phyloP scores from a whole-genome alignment of 345 rosid genomes.

The Raphanus raphanistrum region DNA sequence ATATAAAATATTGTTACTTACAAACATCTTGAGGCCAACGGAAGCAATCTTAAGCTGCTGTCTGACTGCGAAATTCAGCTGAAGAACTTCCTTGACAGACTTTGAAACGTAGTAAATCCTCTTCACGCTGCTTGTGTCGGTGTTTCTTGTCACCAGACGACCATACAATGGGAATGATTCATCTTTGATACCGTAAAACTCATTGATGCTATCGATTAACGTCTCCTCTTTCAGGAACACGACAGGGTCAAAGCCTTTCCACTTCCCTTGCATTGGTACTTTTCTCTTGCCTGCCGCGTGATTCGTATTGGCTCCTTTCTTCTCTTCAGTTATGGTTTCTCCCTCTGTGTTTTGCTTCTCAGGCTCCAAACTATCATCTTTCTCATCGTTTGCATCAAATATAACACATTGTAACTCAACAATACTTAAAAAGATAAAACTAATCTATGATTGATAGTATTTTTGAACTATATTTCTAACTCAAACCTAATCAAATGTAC shows the following conservation, averaged over 20 bases:
- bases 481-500: too few relatives aligned
- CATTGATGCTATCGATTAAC: conserved; percentile 60
- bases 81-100: conserved; percentile 73
- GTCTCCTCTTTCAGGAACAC: conserved; percentile 73
- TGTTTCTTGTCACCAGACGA: conserved; percentile 82
- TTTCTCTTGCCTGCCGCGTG: conserved; percentile 63
- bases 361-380: conserved; percentile 28
- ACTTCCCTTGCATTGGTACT: conserved; percentile 85
- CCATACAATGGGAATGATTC: conserved; percentile 67
- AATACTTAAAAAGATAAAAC: too few relatives aligned
- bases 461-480: too few relatives aligned
- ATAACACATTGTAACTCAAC: too few relatives aligned
- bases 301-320: conserved; percentile 41
- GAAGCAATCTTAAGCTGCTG: too few relatives aligned
- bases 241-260: conserved; percentile 95
- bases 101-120: conserved; percentile 86
- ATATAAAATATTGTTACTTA: conserved; percentile 45
- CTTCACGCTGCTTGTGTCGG: conserved; percentile 67
- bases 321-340: conserved; percentile 42
- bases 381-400: conserved; percentile 31
- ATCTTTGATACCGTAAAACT: conserved; percentile 64
- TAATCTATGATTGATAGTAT: too few relatives aligned
- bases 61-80: conserved; percentile 69
- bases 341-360: conserved; percentile 35
- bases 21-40: conserved; percentile 99